Evolutionary conservation across 306 rosid genomes (phyloP), one percentile per base, ranked within the genome.

Genomic region (Spatholobus suberectus): DNA sequence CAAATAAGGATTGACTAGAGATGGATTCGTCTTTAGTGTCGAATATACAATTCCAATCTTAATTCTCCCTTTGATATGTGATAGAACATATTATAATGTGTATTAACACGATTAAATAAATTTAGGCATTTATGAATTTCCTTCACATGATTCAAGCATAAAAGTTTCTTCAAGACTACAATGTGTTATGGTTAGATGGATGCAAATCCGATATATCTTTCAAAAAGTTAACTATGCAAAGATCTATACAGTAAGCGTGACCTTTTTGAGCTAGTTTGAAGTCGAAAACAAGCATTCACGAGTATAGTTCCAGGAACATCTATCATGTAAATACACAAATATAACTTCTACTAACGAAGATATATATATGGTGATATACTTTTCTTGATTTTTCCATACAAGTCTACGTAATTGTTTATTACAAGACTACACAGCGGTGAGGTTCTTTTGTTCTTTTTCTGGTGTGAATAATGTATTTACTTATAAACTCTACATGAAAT

Each of bases 371-470:
- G 63, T 57, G 40, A 71, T 71, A 58, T 32, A 21, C 63, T 59
- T 59, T 13, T 34, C 67, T 81, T 38, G 57, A 49, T 49, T 29
- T 14, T 38, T 32, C 43, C 52, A 29, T 81, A 15, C 74, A 20
- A 11, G 27, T 12, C 47, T 55, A 4, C 4, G 26, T 27, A 57
- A 52, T 70, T 41, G 26, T 41, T 35, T 13, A 27, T 68, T 54
- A 80, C 72, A 58, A 9, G 61, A 21, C 18, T 13, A 43, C 46
- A 57, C 57, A 34, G 24, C 29, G 4, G 1, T 62, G 47, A 23
- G 5, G 67, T 49, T 35, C 74, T 73, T 9, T 8, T 23, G 40
- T 77, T 77, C 10, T 58, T 35, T 83, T 70, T 32, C 65, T 49
- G 11, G 41, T n/a, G 21, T 24, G 52, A 59, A 59, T 34, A 15